These are phyloP conservation scores for Claviceps sp. DNA, from an alignment of 2,329 filamentous ascomycete species.

Conservation along the genomic window DNA sequence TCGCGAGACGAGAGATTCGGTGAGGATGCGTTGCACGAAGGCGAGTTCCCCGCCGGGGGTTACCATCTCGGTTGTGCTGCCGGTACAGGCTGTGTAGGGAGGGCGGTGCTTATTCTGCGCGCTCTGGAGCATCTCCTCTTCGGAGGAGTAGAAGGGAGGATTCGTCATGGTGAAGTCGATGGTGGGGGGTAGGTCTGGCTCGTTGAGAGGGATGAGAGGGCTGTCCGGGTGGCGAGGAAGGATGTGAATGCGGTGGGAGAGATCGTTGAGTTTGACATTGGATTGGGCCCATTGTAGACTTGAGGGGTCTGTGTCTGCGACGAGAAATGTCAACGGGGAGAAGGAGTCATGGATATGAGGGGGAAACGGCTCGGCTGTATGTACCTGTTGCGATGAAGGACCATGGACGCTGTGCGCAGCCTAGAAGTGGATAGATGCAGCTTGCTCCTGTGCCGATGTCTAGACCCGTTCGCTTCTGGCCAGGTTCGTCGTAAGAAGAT, in stretches of 20 bases:
- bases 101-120: slow-evolving; percentile 52
- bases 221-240: slow-evolving; percentile 37
- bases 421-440: slow-evolving; percentile 80
- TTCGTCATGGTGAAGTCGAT: slow-evolving; percentile 89
- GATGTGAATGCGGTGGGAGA: slow-evolving; percentile 52
- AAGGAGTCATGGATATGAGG: not conserved
- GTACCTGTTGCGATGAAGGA: slow-evolving; percentile 51
- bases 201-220: slow-evolving; percentile 50
- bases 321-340: not conserved
- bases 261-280: slow-evolving; percentile 54
- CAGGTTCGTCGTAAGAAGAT: slow-evolving; percentile 37
- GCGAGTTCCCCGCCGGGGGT: slow-evolving; percentile 61
- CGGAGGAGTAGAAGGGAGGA: slow-evolving; percentile 81
- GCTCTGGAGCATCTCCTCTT: slow-evolving; percentile 51
- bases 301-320: slow-evolving; percentile 56
- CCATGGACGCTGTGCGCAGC: slow-evolving; percentile 60
- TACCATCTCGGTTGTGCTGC: slow-evolving; percentile 75
- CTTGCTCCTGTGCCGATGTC: slow-evolving; percentile 88
- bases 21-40: slow-evolving; percentile 59
- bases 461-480: slow-evolving; percentile 49
- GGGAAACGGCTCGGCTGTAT: slow-evolving; percentile 8
- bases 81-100: slow-evolving; percentile 63
- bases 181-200: slow-evolving; percentile 35
- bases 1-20: slow-evolving; percentile 49
- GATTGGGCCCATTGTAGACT: slow-evolving; percentile 51